Evolutionary conservation across 345 rosid species (phyloP).

Genomic region (Camelina neglecta): DNA sequence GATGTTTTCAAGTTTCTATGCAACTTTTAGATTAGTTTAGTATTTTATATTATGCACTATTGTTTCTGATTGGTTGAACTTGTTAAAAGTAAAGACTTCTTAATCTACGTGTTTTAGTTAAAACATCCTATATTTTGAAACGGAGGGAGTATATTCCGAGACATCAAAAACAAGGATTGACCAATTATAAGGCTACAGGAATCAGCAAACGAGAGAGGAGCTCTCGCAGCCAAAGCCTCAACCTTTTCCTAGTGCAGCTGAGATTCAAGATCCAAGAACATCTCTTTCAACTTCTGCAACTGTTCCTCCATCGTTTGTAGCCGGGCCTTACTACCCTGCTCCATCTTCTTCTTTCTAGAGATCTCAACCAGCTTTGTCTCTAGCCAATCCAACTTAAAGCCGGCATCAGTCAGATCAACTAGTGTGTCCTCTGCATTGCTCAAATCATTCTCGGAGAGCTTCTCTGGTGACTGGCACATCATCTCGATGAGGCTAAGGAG

Average conservation of each 20-base stretch:
- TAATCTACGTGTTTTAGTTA: too few species aligned
- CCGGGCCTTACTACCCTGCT: neutral
- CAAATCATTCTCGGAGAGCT: constrained; percentile 1
- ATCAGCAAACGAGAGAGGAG: constrained; percentile 31
- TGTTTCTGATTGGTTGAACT: too few species aligned
- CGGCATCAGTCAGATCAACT: constrained; percentile 30
- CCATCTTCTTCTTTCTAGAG: constrained; percentile 8
- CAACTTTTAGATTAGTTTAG: too few species aligned
- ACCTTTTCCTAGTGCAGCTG: constrained; percentile 27
- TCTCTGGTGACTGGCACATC: neutral
- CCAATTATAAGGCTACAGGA: too few species aligned
- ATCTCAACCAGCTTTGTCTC: constrained; percentile 24
- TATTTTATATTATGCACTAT: too few species aligned
- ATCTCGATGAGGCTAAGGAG: neutral
- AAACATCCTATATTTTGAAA: too few species aligned
- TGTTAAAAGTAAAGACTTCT: too few species aligned
- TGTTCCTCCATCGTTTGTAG: neutral
- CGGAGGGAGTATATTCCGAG: too few species aligned
- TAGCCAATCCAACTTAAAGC: constrained; percentile 35
- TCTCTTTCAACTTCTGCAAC: constrained; percentile 24
- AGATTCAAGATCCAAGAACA: constrained; percentile 14
- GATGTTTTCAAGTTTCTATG: too few species aligned
- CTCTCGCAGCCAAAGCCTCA: constrained; percentile 10
- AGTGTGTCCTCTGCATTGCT: neutral
- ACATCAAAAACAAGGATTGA: too few species aligned